phyloP scores from a whole-genome alignment of 2,329 filamentous ascomycete species.

The Neurospora sp. region DNA sequence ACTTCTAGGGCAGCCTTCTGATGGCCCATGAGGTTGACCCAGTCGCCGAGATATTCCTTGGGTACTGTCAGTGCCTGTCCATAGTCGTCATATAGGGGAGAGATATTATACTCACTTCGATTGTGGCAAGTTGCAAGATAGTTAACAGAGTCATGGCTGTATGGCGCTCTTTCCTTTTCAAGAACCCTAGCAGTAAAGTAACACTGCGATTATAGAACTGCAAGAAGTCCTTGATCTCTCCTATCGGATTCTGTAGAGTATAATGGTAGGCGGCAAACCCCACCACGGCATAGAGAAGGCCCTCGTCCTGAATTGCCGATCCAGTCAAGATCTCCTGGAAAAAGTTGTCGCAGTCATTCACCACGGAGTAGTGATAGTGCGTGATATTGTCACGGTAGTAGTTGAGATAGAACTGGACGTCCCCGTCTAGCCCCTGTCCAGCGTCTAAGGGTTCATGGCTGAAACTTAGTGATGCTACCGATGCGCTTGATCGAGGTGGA shows the following conservation, averaged over 20 bases:
- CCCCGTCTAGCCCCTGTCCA: not conserved
- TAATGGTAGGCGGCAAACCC: slow-evolving; percentile 85
- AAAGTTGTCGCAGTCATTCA: slow-evolving; percentile 61
- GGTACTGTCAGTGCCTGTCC: slow-evolving; percentile 10
- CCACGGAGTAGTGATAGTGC: slow-evolving; percentile 72
- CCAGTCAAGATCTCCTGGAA: slow-evolving; percentile 61
- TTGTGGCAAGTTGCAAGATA: slow-evolving; percentile 82
- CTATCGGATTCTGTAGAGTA: slow-evolving; percentile 58
- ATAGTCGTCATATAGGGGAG: not conserved
- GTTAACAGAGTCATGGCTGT: slow-evolving; percentile 70
- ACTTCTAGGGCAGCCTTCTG: slow-evolving; percentile 83
- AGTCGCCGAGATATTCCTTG: slow-evolving; percentile 90
- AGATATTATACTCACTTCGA: slow-evolving; percentile 53
- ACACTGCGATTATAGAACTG: slow-evolving; percentile 88
- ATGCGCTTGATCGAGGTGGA: slow-evolving; percentile 27
- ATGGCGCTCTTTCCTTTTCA: slow-evolving; percentile 62
- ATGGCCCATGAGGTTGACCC: slow-evolving; percentile 86
- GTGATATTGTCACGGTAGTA: slow-evolving; percentile 73
- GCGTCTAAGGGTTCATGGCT: not conserved
- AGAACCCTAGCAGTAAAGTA: slow-evolving; percentile 58
- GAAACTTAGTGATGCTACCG: not conserved
- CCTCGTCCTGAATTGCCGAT: slow-evolving; percentile 62
- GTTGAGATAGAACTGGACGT: slow-evolving; percentile 56
- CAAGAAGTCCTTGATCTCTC: slow-evolving; percentile 71
- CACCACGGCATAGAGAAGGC: slow-evolving; percentile 75